Evolutionary conservation across 2,329 filamentous ascomycete genomes (phyloP).

Genomic region (Aspergillus cejpii): DNA sequence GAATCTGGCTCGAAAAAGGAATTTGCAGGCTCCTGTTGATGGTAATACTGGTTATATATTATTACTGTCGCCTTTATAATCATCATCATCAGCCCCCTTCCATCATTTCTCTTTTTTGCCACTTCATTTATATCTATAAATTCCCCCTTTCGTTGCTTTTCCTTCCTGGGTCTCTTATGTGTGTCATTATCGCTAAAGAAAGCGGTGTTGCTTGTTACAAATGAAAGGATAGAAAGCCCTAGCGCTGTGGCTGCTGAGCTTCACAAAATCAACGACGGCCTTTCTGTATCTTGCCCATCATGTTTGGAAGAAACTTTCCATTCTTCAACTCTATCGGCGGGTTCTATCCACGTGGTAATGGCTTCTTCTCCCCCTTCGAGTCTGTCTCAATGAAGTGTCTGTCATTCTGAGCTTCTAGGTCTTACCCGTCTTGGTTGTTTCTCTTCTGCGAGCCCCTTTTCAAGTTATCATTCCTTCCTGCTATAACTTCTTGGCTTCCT

Average conservation of each 20-base stretch:
- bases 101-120: slow-evolving; percentile 6
- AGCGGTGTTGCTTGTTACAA: slow-evolving; percentile 2
- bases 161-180: background rate
- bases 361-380: slow-evolving; percentile 8
- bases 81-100: slow-evolving; percentile 3
- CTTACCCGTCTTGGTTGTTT: background rate
- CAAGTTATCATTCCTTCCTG: slow-evolving; percentile 15
- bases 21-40: slow-evolving; percentile 41
- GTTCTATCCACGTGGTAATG: slow-evolving; percentile 40
- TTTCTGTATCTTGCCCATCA: slow-evolving; percentile 21
- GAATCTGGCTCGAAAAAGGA: slow-evolving; percentile 38
- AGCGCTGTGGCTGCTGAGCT: slow-evolving; percentile 4
- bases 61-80: slow-evolving; percentile 6
- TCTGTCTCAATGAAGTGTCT: background rate
- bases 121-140: background rate
- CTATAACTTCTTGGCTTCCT: slow-evolving; percentile 10
- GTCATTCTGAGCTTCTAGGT: background rate
- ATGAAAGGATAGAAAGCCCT: slow-evolving; percentile 2
- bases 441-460: slow-evolving; percentile 11
- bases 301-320: slow-evolving; percentile 39
- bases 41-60: slow-evolving; percentile 35
- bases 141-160: background rate
- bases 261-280: too few relatives aligned
- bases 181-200: slow-evolving; percentile 7
- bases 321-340: slow-evolving; percentile 33